Percentiles rank a stretch among this genome's conserved stretches.
Evolutionary conservation across 2,329 filamentous ascomycete species (phyloP).

Genomic region (Colletotrichum theobromicola): DNA sequence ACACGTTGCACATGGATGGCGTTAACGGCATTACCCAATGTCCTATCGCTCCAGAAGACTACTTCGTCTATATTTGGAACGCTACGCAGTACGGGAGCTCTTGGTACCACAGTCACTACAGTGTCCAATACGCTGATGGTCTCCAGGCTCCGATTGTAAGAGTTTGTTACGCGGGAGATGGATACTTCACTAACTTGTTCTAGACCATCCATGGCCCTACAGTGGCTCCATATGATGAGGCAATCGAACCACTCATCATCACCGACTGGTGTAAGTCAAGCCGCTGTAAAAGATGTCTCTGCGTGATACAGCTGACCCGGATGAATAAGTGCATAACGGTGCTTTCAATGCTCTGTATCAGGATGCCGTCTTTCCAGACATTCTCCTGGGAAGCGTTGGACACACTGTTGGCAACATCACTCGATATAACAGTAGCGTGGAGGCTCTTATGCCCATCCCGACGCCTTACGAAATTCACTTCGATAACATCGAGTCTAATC

Average conservation of each 20-base stretch:
- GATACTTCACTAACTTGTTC: not conserved
- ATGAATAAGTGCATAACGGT: not conserved
- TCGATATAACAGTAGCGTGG: not conserved
- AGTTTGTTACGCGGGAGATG: not conserved
- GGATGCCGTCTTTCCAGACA: not conserved
- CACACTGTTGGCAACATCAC: not conserved
- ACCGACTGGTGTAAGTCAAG: slow-evolving; percentile 21
- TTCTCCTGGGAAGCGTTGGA: not conserved
- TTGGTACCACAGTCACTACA: slow-evolving; percentile 48
- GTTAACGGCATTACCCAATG: slow-evolving; percentile 49
- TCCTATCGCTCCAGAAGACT: slow-evolving; percentile 55
- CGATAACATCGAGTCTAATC: not conserved
- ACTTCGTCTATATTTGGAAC: slow-evolving; percentile 26
- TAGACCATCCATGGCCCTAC: slow-evolving; percentile 24
- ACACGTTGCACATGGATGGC: slow-evolving; percentile 28
- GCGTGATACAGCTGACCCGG: not conserved
- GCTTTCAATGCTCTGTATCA: not conserved
- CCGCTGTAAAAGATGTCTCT: rapidly evolving
- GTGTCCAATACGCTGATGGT: slow-evolving; percentile 53
- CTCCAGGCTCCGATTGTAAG: slow-evolving; percentile 57
- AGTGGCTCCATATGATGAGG: slow-evolving; percentile 18
- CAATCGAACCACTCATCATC: slow-evolving; percentile 17
- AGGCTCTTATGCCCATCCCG: not conserved
- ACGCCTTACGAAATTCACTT: not conserved
- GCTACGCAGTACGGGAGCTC: slow-evolving; percentile 42